Conservation (phyloP, 805 yeast genomes). For the Saccharomycopsis microspora region DNA sequence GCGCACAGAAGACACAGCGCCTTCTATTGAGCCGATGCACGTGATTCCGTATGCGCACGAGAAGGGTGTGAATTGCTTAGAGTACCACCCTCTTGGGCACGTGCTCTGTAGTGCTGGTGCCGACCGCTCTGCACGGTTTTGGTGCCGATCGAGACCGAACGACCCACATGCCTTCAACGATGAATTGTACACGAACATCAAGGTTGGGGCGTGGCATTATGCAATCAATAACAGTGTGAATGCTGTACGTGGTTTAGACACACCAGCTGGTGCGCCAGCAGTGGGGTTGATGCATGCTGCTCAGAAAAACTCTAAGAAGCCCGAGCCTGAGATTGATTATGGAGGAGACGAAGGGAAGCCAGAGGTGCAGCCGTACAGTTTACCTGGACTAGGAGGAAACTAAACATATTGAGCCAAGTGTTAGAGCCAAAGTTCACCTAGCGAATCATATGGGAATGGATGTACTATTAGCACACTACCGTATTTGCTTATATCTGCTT, state of each 20-base stretch:
- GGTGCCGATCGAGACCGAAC: conserved; percentile 89
- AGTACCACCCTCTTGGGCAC: conserved; percentile 93
- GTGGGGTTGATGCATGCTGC: too few species aligned
- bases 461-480: too few species aligned
- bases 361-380: too few species aligned
- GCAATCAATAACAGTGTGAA: conserved; percentile 28
- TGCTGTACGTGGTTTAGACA: conserved; percentile 16
- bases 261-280: not conserved
- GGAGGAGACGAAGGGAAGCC: too few species aligned
- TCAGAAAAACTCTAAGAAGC: too few species aligned
- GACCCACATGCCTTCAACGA: conserved; percentile 78
- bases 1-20: conserved; percentile 11
- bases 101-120: conserved; percentile 85
- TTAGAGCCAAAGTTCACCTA: too few species aligned
- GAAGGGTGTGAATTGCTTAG: conserved; percentile 79
- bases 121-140: conserved; percentile 84
- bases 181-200: conserved; percentile 63
- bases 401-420: too few species aligned
- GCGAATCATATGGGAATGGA: too few species aligned
- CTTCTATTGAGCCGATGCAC: conserved; percentile 32
- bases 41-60: conserved; percentile 88
- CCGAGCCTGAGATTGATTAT: too few species aligned
- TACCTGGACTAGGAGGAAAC: too few species aligned
- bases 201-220: conserved; percentile 45
- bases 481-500: too few species aligned